Evolutionary conservation across 1,139 yeast genomes (phyloP).

Genomic region (Wickerhamomyces sp.): DNA sequence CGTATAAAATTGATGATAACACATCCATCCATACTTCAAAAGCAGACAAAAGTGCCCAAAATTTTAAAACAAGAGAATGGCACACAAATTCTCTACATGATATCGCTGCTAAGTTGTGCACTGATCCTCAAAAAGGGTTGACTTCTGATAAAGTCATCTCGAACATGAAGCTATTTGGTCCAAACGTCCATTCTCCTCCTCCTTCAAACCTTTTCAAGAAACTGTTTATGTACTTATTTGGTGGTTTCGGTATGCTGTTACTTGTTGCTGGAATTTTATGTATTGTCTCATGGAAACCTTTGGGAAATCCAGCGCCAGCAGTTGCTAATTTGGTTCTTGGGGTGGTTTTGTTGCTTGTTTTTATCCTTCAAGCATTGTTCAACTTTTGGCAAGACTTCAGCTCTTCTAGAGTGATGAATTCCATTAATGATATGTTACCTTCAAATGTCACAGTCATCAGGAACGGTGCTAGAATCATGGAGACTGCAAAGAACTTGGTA

Average conservation of each 20-base stretch:
- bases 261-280: constrained; percentile 43
- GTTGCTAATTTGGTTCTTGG: constrained; percentile 44
- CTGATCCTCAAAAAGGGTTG: constrained; percentile 14
- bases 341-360: constrained; percentile 39
- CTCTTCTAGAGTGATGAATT: constrained; percentile 45
- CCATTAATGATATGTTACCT: constrained; percentile 44
- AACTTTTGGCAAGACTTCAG: constrained; percentile 49
- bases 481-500: constrained; percentile 40
- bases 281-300: constrained; percentile 45
- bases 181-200: constrained; percentile 38
- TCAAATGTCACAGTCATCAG: constrained; percentile 39
- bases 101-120: constrained; percentile 11
- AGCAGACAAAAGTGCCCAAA: constrained; percentile 10
- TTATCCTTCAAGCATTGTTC: constrained; percentile 44
- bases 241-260: constrained; percentile 47
- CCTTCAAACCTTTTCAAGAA: constrained; percentile 31
- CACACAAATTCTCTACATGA: constrained; percentile 12
- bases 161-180: constrained; percentile 29
- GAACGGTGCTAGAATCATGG: constrained; percentile 32
- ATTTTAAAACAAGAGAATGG: constrained; percentile 17
- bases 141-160: constrained; percentile 4
- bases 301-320: constrained; percentile 45
- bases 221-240: constrained; percentile 39
- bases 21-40: constrained; percentile 1
- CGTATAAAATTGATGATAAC: constrained; percentile 33